Evolutionary conservation across 192 early-diverging fungal species (phyloP), one percentile per base, ranked within the genome.

Genomic region (Dissophora ornata): DNA sequence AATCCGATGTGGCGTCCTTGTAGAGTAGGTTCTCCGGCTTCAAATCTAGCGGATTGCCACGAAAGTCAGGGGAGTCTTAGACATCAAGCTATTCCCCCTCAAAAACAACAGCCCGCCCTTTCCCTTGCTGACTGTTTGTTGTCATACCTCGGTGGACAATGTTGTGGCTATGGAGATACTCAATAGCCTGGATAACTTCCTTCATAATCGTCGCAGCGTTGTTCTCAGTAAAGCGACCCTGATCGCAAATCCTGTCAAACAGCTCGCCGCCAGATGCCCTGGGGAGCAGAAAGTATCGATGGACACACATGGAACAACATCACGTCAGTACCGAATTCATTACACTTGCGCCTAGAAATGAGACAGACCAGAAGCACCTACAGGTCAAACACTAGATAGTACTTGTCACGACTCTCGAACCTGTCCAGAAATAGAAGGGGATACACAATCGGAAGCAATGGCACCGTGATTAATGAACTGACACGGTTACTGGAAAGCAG

Each of bases 1-100:
- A 87, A 50, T 89, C 84, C 10, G 80, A 62, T 1, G 82, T 79
- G 18, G 81, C 63, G 57, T 87, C 84, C 60, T 87, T 85, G 80
- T 93, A 96, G 13, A 96, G 80, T 53, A 97, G 79, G 73, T 97
- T 97, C 65, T 97, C 95, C 0, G 95, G 95, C 83, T 96, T 92
- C 57, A 90, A 81, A 74, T 91, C 88, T 83, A 79, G 21, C 26
- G 9, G 50, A 29, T 11, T 9, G 36, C 36, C 13, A 13, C 6
- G 36, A 9, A 38, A 38, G n/a, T n/a, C n/a, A n/a, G n/a, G n/a
- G n/a, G n/a, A n/a, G n/a, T n/a, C n/a, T n/a, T n/a, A n/a, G n/a
- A n/a, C n/a, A n/a, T n/a, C n/a, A n/a, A n/a, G n/a, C n/a, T n/a
- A n/a, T n/a, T n/a, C n/a, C n/a, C n/a, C n/a, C n/a, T n/a, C n/a